A percentile compares a stretch with the other conserved stretches of the same genome.
Conservation (phyloP, 1,139 yeast genomes). For the Yamadazyma jaroonii region DNA sequence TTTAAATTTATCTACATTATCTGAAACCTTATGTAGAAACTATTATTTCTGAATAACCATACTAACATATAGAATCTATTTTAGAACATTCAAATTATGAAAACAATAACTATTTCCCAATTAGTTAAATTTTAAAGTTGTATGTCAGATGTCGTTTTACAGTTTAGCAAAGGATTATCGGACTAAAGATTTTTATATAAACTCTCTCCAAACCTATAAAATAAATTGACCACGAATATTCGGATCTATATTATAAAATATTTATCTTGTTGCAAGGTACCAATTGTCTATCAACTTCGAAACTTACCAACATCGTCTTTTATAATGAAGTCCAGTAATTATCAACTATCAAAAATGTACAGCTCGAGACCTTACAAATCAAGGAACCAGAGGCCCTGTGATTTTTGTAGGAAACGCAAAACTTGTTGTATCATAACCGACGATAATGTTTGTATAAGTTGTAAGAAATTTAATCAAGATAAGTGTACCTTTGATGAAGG, state of each 20-base stretch:
- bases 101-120: no score
- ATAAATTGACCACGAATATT: no score
- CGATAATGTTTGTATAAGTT: constrained; percentile 21
- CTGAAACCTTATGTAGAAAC: constrained; percentile 12
- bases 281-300: no score
- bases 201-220: no score
- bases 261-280: no score
- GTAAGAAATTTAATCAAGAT: constrained; percentile 21
- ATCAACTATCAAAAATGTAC: constrained; percentile 11
- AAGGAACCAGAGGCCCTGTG: constrained; percentile 25
- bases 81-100: no score
- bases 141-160: background rate
- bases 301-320: no score
- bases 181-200: background rate
- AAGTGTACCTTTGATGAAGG: constrained; percentile 23
- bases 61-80: constrained; percentile 4
- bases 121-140: background rate
- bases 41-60: constrained; percentile 4
- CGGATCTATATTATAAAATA: no score
- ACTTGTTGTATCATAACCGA: constrained; percentile 25
- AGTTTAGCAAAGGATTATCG: constrained; percentile 3
- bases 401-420: constrained; percentile 25
- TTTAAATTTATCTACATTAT: constrained; percentile 17
- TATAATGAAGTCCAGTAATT: constrained; percentile 11
- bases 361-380: constrained; percentile 22